Base-by-base conservation (phyloP, 768 basidiomycete species). In the Gautieria morchelliformis region DNA sequence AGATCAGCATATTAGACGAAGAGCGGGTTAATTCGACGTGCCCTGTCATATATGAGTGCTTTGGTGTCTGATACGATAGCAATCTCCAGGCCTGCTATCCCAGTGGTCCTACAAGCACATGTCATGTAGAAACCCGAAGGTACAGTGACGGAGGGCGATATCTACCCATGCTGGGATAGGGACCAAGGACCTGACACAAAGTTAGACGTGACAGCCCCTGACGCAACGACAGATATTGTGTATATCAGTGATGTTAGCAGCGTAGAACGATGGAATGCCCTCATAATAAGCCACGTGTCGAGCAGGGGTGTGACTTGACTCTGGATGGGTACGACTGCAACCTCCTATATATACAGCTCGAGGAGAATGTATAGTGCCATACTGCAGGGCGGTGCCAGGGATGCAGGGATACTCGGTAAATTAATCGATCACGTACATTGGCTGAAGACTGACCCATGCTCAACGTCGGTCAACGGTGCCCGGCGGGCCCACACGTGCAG, bases 41-140 rank as follows among this genome's bases (percentile, higher is more conserved):
- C 53, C 42, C 41, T 54, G 37, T 54, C 53, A 54, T 42, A 54
- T 10, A 54, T 54, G 17, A 54, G 14, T 17, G 37, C 53, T 15
- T 40, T 54, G 14, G 53, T 54, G 22, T 54, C 53, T 12, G 53
- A 42, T 27, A 54, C 53, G 19, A 54, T 40, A 19, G 53, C 33
- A 22, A 54, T 40, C 17, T 54, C 20, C n/a, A 41, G 33, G 10
- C 53, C 53, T 11, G 53, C 17, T n/a, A 54, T 39, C 6, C 53
- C 53, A 2, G 53, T 41, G 39, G 22, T 54, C n/a, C 53, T 54
- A 37, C 12, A 2, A 47, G 12, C 4, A 17, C 14, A 47, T 41
- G 12, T 41, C n/a, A 41, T 14, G 40, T 14, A 4, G 9, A 8
- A 12, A 14, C 12, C n/a, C n/a, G n/a, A 14, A 14, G 12, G 7